Evolutionary conservation across 2,329 filamentous ascomycete genomes (phyloP).

Genomic region (Xylariaceae sp.): DNA sequence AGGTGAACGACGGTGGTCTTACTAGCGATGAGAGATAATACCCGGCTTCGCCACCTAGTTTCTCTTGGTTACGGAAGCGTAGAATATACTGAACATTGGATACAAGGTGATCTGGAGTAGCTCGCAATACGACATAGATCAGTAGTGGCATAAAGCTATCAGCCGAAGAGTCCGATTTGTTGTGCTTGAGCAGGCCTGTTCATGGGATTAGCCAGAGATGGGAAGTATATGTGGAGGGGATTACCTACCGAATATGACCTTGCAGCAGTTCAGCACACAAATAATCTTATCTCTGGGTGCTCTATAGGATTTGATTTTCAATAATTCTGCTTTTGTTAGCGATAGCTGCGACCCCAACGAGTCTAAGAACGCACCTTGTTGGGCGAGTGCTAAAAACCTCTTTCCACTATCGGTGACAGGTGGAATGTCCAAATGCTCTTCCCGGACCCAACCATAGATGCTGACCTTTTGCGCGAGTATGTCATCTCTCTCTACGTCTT

Average conservation of each 20-base stretch:
- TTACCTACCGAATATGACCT: constrained; percentile 87
- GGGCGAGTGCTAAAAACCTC: constrained; percentile 83
- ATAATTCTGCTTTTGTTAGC: constrained; percentile 61
- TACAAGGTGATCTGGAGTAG: constrained; percentile 91
- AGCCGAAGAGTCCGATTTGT: constrained; percentile 89
- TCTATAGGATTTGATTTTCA: constrained; percentile 95
- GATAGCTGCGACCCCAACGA: constrained; percentile 12
- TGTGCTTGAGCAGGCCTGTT: constrained; percentile 79
- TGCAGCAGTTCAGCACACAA: constrained; percentile 97
- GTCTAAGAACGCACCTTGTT: constrained; percentile 64
- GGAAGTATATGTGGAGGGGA: neutral
- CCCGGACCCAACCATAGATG: constrained; percentile 92
- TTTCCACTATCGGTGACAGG: constrained; percentile 80
- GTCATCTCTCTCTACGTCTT: constrained; percentile 94
- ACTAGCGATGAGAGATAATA: constrained; percentile 96
- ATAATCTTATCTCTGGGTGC: constrained; percentile 99
- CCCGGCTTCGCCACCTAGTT: constrained; percentile 93
- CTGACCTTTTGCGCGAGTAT: constrained; percentile 95
- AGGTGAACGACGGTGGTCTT: constrained; percentile 28
- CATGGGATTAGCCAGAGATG: constrained; percentile 14
- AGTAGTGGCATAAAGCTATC: constrained; percentile 94
- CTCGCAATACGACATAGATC: constrained; percentile 92
- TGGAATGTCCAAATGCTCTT: constrained; percentile 91
- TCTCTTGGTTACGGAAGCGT: constrained; percentile 95
- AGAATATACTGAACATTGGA: constrained; percentile 98